Percentiles rank a stretch among this genome's conserved stretches.
Evolutionary conservation across 2,329 filamentous ascomycete species (phyloP).

Genomic region (Claviceps lovelessii): DNA sequence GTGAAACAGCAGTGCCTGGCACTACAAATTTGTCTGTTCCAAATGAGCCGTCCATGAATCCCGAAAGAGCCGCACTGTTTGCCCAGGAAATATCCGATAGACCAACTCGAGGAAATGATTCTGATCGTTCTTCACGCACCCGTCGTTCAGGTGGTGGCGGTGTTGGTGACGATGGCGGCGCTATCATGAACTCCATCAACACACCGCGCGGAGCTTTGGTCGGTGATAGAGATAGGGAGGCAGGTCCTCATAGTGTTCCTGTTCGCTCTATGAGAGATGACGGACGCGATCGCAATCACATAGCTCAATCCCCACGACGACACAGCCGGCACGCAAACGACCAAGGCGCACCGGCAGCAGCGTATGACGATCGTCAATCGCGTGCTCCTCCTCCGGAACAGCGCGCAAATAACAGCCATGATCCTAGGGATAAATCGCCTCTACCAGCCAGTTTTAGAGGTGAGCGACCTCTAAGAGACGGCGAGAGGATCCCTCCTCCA

Average conservation of each 20-base stretch:
- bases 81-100: constrained; percentile 20
- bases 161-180: constrained; percentile 7
- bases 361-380: constrained; percentile 32
- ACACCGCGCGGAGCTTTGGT: constrained; percentile 33
- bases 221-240: constrained; percentile 24
- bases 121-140: constrained; percentile 15
- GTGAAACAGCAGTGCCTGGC: constrained; percentile 16
- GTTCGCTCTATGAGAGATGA: constrained; percentile 29
- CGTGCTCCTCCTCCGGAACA: constrained; percentile 25
- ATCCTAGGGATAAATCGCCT: constrained; percentile 20
- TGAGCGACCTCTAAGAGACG: constrained; percentile 23
- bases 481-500: constrained; percentile 12
- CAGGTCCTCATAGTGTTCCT: constrained; percentile 13
- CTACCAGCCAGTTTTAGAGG: constrained; percentile 15
- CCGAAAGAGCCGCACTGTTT: constrained; percentile 38
- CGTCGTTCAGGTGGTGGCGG: constrained; percentile 14
- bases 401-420: constrained; percentile 15
- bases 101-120: constrained; percentile 13
- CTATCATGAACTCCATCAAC: constrained; percentile 27
- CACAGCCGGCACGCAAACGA: constrained; percentile 19
- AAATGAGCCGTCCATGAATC: constrained; percentile 38
- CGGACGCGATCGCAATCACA: constrained; percentile 25
- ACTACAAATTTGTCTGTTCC: constrained; percentile 12
- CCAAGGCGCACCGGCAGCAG: constrained; percentile 22
- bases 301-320: constrained; percentile 36